Conservation (phyloP, 805 yeast species). For the Saturnispora zaruensis region DNA sequence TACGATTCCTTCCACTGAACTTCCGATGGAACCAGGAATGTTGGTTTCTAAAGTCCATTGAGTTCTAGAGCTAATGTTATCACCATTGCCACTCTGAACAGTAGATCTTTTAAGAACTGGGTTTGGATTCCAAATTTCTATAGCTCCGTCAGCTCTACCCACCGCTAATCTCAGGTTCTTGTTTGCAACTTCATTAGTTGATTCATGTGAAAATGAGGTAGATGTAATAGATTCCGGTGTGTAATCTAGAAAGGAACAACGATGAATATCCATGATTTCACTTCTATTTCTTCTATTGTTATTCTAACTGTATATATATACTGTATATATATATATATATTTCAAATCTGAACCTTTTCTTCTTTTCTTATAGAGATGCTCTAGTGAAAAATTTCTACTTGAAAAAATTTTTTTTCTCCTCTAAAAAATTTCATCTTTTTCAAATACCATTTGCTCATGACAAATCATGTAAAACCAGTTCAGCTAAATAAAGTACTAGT, state of each 20-base stretch:
- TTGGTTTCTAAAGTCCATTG: constrained; percentile 74
- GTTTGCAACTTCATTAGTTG: constrained; percentile 40
- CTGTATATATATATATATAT: neutral
- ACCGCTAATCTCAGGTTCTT: constrained; percentile 70
- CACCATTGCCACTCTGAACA: neutral
- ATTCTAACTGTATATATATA: too few species aligned
- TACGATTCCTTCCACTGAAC: constrained; percentile 81
- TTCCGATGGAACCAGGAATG: constrained; percentile 70
- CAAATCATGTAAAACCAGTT: too few species aligned
- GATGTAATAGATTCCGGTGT: constrained; percentile 80
- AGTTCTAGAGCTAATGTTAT: constrained; percentile 28
- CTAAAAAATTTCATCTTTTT: neutral
- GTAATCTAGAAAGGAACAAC: constrained; percentile 87
- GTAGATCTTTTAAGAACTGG: constrained; percentile 2
- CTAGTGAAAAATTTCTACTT: constrained; percentile 1
- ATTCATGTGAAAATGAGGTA: constrained; percentile 61
- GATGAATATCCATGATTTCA: constrained; percentile 62
- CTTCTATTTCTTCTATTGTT: neutral
- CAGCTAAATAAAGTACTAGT: neutral
- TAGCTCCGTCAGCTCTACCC: constrained; percentile 89
- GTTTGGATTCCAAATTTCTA: constrained; percentile 88
- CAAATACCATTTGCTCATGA: neutral
- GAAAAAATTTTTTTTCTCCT: neutral
- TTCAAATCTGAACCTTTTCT: neutral
- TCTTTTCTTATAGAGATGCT: neutral